Evolutionary conservation across 371 early-diverging fungal genomes (phyloP).

Genomic region (Apophysomyces variabilis): DNA sequence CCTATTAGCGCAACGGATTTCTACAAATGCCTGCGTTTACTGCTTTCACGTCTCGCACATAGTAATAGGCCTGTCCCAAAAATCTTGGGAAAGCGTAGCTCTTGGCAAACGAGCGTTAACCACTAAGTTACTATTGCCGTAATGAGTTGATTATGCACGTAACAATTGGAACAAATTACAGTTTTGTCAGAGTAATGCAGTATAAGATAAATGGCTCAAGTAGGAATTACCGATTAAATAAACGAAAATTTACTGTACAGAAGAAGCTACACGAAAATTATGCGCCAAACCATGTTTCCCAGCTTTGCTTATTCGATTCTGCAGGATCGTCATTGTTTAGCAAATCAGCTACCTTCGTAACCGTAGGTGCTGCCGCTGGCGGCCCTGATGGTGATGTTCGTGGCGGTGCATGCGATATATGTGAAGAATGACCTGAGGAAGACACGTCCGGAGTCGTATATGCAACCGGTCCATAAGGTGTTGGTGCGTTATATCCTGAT

Average conservation of each 20-base stretch:
- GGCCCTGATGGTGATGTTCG: conserved; percentile 10
- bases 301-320: conserved; percentile 40
- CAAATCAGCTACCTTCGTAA: conserved; percentile 54
- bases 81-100: too few relatives aligned
- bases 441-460: not conserved
- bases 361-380: conserved; percentile 26
- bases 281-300: conserved; percentile 57
- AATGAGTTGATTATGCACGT: too few relatives aligned
- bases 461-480: conserved; percentile 16
- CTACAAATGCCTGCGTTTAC: too few relatives aligned
- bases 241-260: conserved; percentile 1
- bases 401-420: conserved; percentile 17
- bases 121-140: too few relatives aligned
- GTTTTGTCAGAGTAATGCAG: too few relatives aligned
- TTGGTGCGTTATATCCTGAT: conserved; percentile 17
- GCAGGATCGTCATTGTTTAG: conserved; percentile 56
- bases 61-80: too few relatives aligned
- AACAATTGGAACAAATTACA: too few relatives aligned
- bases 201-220: too few relatives aligned
- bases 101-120: too few relatives aligned
- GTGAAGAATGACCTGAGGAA: not conserved
- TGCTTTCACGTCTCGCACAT: too few relatives aligned
- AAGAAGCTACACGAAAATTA: conserved; percentile 5
- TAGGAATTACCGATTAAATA: not conserved
- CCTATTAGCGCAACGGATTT: too few relatives aligned